Evolutionary conservation across 495 filamentous ascomycete species (phyloP), one percentile per base, ranked within the genome.

Genomic region (Hypomontagnella monticulosa): DNA sequence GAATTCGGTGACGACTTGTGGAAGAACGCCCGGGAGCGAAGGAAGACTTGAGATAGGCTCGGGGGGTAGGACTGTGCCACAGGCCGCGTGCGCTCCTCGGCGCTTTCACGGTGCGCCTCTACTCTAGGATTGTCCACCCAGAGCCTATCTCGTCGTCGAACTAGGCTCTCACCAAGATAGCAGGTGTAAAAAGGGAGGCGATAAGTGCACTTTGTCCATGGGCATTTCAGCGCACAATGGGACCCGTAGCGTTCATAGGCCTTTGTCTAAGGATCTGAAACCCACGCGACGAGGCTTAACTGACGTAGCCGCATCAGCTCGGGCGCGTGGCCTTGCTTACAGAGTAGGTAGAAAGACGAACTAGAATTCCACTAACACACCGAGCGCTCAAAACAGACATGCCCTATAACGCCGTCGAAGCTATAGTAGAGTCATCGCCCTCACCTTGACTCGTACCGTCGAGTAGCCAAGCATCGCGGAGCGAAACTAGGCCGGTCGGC

Each of bases 51-150:
- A 30, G 49, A 47, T 41, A 47, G 12, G 14, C 23, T 54, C 48
- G 48, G 54, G 54, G 63, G 49, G 23, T 57, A 5, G 10, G 7
- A 4, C 43, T 32, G 44, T 51, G 53, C 37, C 32, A 40, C 30
- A 42, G 20, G 32, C 34, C 33, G 34, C 56, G 42, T 32, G 38
- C 40, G 27, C 18, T 16, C n/a, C 33, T 66, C 63, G 63, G 57
- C 43, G 32, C 5, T 55, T 51, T 57, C 63, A 60, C 57, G 63
- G 63, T 52, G 38, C 63, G 63, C 56, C 23, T 27, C 23, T 27
- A 27, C 56, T 59, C 51, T 33, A 42, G 48, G 33, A 19, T n/a
- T 12, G 41, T n/a, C 11, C 37, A 42, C 19, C 27, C 12, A 32
- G 1, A 43, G 51, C 37, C 38, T 43, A 3, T 20, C 19, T 18